Conservation (phyloP, 202 grass and related monocot genomes). For the Alloteropsis angusta region DNA sequence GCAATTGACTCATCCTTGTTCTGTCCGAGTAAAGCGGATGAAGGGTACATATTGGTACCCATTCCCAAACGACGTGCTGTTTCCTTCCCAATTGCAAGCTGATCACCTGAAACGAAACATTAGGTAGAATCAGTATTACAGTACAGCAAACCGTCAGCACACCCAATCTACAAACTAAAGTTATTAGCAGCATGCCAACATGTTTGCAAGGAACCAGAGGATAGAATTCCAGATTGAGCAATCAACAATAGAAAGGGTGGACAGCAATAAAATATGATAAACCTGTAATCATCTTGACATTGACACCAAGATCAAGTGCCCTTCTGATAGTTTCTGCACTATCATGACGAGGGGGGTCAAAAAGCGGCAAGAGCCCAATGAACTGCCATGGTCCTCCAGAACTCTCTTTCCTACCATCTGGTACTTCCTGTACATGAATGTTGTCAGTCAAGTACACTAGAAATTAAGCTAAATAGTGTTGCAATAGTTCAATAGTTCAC, state of each 20-base stretch:
- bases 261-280: neutral
- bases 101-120: conserved; percentile 52
- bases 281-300: conserved; percentile 98
- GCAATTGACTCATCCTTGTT: conserved; percentile 69
- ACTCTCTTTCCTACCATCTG: conserved; percentile 84
- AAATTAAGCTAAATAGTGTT: neutral
- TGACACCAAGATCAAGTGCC: conserved; percentile 84
- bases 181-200: neutral
- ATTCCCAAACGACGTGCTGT: conserved; percentile 81
- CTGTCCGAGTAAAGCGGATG: conserved; percentile 81
- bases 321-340: conserved; percentile 87
- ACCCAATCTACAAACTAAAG: neutral
- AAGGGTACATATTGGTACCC: conserved; percentile 97
- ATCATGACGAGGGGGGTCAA: conserved; percentile 87
- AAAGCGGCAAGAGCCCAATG: conserved; percentile 85
- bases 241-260: neutral
- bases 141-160: neutral
- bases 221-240: neutral
- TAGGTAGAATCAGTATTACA: neutral
- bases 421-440: conserved; percentile 56
- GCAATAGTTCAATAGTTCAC: neutral
- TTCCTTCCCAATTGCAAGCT: conserved; percentile 91
- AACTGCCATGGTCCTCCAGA: conserved; percentile 78
- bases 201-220: neutral
- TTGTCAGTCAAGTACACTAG: neutral